Conservation (phyloP, 208 protist species). For the Wallacemonas sp. region DNA sequence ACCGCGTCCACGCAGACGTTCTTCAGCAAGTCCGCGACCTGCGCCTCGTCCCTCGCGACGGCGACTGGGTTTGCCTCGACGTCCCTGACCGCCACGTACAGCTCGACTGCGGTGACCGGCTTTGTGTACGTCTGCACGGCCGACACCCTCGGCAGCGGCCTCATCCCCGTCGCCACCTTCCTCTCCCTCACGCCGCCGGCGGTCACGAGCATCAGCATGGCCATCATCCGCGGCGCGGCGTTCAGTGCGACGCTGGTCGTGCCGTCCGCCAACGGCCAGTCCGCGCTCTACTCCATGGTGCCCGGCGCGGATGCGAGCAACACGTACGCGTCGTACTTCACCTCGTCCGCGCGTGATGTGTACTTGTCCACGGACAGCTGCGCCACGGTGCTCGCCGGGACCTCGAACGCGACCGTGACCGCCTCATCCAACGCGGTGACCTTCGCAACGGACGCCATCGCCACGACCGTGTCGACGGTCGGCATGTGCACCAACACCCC, state of each 20-base stretch:
- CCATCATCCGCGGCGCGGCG: slow-evolving; percentile 35
- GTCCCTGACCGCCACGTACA: slow-evolving; percentile 25
- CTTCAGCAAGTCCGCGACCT: slow-evolving; percentile 36
- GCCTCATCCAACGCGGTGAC: slow-evolving; percentile 18
- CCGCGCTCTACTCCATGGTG: slow-evolving; percentile 58
- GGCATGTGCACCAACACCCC: slow-evolving; percentile 46
- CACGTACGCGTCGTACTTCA: slow-evolving; percentile 37
- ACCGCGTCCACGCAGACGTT: slow-evolving; percentile 44
- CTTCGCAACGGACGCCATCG: slow-evolving; percentile 27
- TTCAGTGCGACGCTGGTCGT: slow-evolving; percentile 49
- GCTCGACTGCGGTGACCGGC: slow-evolving; percentile 28
- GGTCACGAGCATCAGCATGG: slow-evolving; percentile 33
- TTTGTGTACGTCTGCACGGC: slow-evolving; percentile 56
- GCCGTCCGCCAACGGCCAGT: slow-evolving; percentile 8
- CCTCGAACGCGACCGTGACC: slow-evolving; percentile 19
- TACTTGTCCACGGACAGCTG: slow-evolving; percentile 52
- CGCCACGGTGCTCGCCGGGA: slow-evolving; percentile 20
- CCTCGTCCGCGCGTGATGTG: slow-evolving; percentile 28
- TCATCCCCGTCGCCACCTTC: slow-evolving; percentile 35
- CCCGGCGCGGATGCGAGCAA: slow-evolving; percentile 37
- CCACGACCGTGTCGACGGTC: slow-evolving; percentile 18
- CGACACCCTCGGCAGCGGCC: slow-evolving; percentile 14
- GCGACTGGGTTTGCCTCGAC: slow-evolving; percentile 24
- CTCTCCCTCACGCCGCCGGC: slow-evolving; percentile 53
- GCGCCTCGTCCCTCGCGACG: slow-evolving; percentile 20